Evolutionary conservation across 176 grass and related monocot species (phyloP).

Genomic region (Juncus inflexus): DNA sequence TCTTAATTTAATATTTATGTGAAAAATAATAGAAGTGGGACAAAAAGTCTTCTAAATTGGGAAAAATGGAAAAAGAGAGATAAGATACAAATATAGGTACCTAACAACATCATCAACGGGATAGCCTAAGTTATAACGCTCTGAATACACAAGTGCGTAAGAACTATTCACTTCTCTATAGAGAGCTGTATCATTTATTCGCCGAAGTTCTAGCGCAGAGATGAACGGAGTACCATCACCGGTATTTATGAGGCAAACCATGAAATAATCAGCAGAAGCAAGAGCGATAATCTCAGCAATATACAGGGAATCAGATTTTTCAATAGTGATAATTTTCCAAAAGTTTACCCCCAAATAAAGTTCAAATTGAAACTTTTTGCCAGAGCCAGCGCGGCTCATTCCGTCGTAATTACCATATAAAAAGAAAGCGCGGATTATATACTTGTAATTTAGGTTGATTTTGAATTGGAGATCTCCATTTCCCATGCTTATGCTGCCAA

Average conservation of each 20-base stretch:
- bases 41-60: too few species aligned
- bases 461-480: background rate
- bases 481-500: slow-evolving; percentile 12
- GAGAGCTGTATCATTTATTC: slow-evolving; percentile 15
- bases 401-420: slow-evolving; percentile 49
- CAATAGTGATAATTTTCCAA: slow-evolving; percentile 33
- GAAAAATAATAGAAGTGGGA: too few species aligned
- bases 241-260: slow-evolving; percentile 42
- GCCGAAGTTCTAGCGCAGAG: slow-evolving; percentile 43
- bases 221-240: slow-evolving; percentile 43
- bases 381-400: slow-evolving; percentile 25
- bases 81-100: background rate
- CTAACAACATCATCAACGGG: slow-evolving; percentile 25
- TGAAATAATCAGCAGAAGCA: slow-evolving; percentile 37
- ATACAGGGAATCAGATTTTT: background rate
- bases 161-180: slow-evolving; percentile 36
- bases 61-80: too few species aligned
- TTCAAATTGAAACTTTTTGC: slow-evolving; percentile 29
- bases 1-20: too few species aligned
- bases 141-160: slow-evolving; percentile 18
- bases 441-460: slow-evolving; percentile 18
- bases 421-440: slow-evolving; percentile 42
- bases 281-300: slow-evolving; percentile 39
- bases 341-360: slow-evolving; percentile 41
- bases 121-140: slow-evolving; percentile 12